Evolutionary conservation across 176 grass and related monocot genomes (phyloP).

Genomic region (Ensete ventricosum): DNA sequence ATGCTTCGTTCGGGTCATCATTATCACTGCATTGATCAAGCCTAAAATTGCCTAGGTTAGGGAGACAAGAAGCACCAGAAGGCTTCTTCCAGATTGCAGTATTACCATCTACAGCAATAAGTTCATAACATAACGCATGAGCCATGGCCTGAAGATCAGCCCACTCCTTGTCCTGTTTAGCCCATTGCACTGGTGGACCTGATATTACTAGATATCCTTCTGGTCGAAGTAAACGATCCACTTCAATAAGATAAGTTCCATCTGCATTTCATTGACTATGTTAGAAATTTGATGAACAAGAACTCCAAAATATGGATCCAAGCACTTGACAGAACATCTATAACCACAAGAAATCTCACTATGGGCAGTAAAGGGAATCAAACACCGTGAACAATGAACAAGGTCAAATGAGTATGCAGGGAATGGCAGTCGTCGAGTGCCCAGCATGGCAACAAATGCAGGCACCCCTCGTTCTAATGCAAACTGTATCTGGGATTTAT

Average conservation of each 20-base stretch:
- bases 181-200: conserved; percentile 74
- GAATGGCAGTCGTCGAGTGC: conserved; percentile 77
- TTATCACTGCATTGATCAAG: conserved; percentile 50
- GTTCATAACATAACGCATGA: conserved; percentile 55
- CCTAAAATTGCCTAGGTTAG: conserved; percentile 48
- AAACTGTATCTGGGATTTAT: conserved; percentile 99
- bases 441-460: conserved; percentile 90
- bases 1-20: conserved; percentile 84
- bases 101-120: conserved; percentile 70
- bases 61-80: conserved; percentile 38
- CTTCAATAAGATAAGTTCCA: conserved; percentile 88
- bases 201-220: conserved; percentile 90
- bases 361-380: conserved; percentile 87
- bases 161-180: conserved; percentile 92
- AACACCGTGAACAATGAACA: conserved; percentile 82
- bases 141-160: conserved; percentile 54
- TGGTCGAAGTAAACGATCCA: conserved; percentile 72
- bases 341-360: conserved; percentile 43
- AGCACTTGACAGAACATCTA: conserved; percentile 2
- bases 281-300: conserved; percentile 7
- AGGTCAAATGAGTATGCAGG: conserved; percentile 79
- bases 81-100: conserved; percentile 93
- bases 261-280: conserved; percentile 37
- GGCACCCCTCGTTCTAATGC: conserved; percentile 92
- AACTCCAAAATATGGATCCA: conserved; percentile 1